phyloP scores from a whole-genome alignment of 2,329 filamentous ascomycete genomes.

The Gaeumannomyces tritici region DNA sequence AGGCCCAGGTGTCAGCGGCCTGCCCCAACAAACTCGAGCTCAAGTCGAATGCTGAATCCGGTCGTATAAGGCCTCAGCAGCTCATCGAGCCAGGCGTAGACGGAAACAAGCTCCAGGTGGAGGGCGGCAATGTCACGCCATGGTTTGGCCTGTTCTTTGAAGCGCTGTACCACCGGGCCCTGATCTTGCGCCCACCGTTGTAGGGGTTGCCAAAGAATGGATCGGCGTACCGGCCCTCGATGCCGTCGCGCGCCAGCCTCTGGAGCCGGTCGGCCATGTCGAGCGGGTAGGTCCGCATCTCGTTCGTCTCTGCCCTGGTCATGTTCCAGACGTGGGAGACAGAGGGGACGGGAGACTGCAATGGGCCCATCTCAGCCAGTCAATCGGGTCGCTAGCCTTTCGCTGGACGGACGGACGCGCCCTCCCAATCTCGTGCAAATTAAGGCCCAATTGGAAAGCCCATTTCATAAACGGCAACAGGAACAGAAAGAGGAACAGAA shows the following conservation, averaged over 20 bases:
- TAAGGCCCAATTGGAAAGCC: no score
- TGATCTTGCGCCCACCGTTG: conserved; percentile 1
- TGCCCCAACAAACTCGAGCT: conserved; percentile 18
- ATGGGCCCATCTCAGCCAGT: no score
- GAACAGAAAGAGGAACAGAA: no score
- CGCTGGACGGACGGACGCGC: no score
- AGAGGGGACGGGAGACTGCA: no score
- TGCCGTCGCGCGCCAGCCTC: conserved; percentile 30
- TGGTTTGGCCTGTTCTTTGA: conserved; percentile 19
- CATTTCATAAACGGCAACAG: no score
- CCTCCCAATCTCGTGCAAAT: no score
- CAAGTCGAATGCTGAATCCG: conserved; percentile 22
- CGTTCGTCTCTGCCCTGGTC: no score
- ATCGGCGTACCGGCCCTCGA: conserved; percentile 41
- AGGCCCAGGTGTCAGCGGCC: no score
- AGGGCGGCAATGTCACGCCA: conserved; percentile 15
- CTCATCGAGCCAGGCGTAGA: conserved; percentile 23
- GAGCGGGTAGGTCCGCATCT: conserved; percentile 40
- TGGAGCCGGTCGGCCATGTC: conserved; percentile 34
- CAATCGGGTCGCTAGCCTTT: no score
- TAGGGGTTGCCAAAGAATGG: conserved; percentile 32
- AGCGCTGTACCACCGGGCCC: conserved; percentile 17
- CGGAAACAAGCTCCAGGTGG: conserved; percentile 10
- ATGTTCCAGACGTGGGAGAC: no score
- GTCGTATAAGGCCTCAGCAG: conserved; percentile 24